Base-by-base conservation (phyloP, 257 asterid genomes). In the Jacaranda mimosifolia region DNA sequence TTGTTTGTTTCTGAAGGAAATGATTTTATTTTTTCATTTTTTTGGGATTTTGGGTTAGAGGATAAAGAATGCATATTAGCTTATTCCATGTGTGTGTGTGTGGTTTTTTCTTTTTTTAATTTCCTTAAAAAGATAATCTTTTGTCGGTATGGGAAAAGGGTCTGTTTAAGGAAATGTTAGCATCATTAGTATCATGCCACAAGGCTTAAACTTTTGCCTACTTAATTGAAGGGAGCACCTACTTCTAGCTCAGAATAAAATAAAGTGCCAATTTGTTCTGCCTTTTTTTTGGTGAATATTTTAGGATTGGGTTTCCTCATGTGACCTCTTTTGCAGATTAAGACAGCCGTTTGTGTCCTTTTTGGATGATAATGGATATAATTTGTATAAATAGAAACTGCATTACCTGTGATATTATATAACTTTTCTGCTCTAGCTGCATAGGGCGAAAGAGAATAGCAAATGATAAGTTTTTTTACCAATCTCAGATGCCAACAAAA, bases 1-100 rank as follows among this genome's bases (percentile, higher is more conserved):
- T 73, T 66, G 65, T 77, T 36, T 60, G 73, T 63, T 12, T 63
- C 7, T 1, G 9, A 42, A 43, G 4, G 6, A 21, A 4, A 56
- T 56, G 19, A 0, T 1, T n/a, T 8, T n/a, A 18, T 3, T 58
- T n/a, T 32, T 26, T 51, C 15, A 7, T n/a, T 56, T 60, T 52
- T 51, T 53, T 19, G 32, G 19, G 38, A 2, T 10, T 42, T 71
- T 72, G 52, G 73, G 60, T 13, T 73, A 12, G 21, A 13, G 26
- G 32, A 75, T 51, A 14, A 53, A 74, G 64, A 65, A 69, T 73
- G 63, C 51, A 36, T 74, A 15, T 66, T 72, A 18, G 82, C 79
- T 66, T 11, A 67, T 52, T 67, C 52, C n/a, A 39, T n/a, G n/a
- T n/a, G n/a, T n/a, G n/a, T n/a, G n/a, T n/a, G n/a, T n/a, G 63